Percentiles rank a stretch among this genome's conserved stretches.
These are phyloP conservation scores for Hippophae tibetana DNA, from an alignment of 306 rosid genomes.

Conservation along the genomic window DNA sequence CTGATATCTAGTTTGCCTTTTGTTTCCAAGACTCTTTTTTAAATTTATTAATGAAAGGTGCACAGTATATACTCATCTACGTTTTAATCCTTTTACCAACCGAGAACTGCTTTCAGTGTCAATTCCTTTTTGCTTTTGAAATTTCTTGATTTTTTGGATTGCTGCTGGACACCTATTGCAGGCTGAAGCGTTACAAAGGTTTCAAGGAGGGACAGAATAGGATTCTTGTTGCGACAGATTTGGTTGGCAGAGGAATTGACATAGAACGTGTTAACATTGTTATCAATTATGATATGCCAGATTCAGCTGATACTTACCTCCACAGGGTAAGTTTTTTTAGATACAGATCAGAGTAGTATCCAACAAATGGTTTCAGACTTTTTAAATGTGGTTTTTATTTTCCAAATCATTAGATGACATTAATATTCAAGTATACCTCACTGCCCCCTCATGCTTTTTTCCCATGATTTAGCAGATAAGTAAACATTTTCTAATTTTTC, in stretches of 20 bases:
- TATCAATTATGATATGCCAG: constrained; percentile 98
- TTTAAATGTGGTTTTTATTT: background rate
- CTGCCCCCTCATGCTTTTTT: too few species aligned
- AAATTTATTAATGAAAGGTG: too few species aligned
- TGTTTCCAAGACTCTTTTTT: too few species aligned
- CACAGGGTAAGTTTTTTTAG: constrained; percentile 63
- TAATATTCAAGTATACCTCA: too few species aligned
- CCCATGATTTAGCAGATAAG: too few species aligned
- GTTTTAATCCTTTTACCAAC: too few species aligned
- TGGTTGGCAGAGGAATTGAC: constrained; percentile 96
- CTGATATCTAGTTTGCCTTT: too few species aligned
- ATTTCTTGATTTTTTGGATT: background rate
- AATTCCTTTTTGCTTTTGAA: background rate
- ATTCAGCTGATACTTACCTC: constrained; percentile 91
- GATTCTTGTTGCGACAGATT: constrained; percentile 96
- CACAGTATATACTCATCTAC: too few species aligned
- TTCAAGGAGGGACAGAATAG: constrained; percentile 94
- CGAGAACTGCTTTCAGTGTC: background rate
- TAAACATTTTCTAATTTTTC: too few species aligned
- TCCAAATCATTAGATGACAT: background rate
- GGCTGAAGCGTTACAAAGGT: constrained; percentile 84
- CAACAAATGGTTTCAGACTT: background rate
- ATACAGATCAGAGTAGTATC: background rate
- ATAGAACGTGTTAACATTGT: constrained; percentile 96
- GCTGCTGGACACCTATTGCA: constrained; percentile 12